Base-by-base conservation (phyloP, 371 early-diverging fungal species). In the Mucor velutinosus region DNA sequence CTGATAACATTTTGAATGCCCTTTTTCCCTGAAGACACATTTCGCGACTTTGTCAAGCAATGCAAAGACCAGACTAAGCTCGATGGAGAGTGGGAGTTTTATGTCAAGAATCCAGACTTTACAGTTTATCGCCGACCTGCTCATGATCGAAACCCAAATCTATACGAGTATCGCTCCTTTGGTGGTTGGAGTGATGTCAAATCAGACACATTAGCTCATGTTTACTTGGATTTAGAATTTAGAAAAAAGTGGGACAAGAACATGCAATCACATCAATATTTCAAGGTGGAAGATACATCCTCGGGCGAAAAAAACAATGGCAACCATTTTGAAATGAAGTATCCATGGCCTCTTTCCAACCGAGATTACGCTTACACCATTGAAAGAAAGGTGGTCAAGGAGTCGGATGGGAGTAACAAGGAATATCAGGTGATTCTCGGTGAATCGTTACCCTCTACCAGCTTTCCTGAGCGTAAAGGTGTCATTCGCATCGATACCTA, bases 301-400 rank as follows among this genome's bases (percentile, higher is more conserved):
- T 10, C 39, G 1, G 58, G 25, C 30, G 4, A 55, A 1, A 0
- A 35, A 3, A 10, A 35, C 25, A 23, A 29, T 14, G 47, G 55
- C 10, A 56, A 55, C 37, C 76, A 71, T 30, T 67, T 70, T n/a
- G 71, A 73, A 37, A 64, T 66, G 39, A 65, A 73, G 17, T 83
- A 83, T 29, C 82, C 82, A 11, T 85, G 85, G 85, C 85, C 85
- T 0, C 67, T 84, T 29, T 70, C 78, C 4, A 81, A 81, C 25
- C 67, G 85, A 17, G 82, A 85, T 53, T 85, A 85, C 71, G 74
- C 79, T 3, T 85, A 85, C 33, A 74, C 78, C 51, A 66, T 81
- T 12, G 71, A 72, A 35, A 58, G 60, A 21, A 67, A 70, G 23
- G 6, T 66, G 1, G 77, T 77, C 57, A 33, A 41, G 12, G 69